Evolutionary conservation across 129 eudicot genomes (phyloP), one percentile per base, ranked within the genome.

Genomic region (Pittosporum tobira): DNA sequence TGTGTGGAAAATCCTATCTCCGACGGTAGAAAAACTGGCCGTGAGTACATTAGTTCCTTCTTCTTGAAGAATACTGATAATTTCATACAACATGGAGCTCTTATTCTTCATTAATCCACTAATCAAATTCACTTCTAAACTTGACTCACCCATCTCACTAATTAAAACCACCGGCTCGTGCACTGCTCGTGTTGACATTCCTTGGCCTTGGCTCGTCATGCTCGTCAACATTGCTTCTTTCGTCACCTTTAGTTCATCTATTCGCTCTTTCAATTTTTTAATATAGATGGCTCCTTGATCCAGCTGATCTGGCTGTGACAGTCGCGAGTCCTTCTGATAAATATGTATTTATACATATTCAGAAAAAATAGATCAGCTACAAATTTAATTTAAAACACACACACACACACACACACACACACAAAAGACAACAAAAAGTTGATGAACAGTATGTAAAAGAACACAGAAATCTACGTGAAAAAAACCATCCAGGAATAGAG

Each of bases 1-100:
- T 20, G 73, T 81, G 57, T 69, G 77, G 66, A 65, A 40, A 74
- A 73, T 62, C 53, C 75, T 73, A 25, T 70, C 67, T 6, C 70
- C 88, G 6, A 31, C 6, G 5, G 52, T 48, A 6, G 80, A 62
- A 45, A 50, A 22, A 28, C 61, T 71, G 15, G 51, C 64, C 51
- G 64, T 58, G 2, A 73, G 38, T 3, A 81, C 73, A 45, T 77
- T 70, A 59, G 68, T 70, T 66, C 88, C 80, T 54, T 69, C 88
- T 36, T 81, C 75, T n/a, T 81, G 77, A 48, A 77, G 63, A 13
- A 73, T 54, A 5, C 61, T 46, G 3, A 76, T 18, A 43, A 66
- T 62, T 31, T 76, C 25, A n/a, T 64, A 48, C 1, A 76, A 18
- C 57, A 47, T 57, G 57, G 62, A 61, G 13, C 62, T 70, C 5